Conservation (phyloP, 768 basidiomycete species). For the Lenzites betulinus region DNA sequence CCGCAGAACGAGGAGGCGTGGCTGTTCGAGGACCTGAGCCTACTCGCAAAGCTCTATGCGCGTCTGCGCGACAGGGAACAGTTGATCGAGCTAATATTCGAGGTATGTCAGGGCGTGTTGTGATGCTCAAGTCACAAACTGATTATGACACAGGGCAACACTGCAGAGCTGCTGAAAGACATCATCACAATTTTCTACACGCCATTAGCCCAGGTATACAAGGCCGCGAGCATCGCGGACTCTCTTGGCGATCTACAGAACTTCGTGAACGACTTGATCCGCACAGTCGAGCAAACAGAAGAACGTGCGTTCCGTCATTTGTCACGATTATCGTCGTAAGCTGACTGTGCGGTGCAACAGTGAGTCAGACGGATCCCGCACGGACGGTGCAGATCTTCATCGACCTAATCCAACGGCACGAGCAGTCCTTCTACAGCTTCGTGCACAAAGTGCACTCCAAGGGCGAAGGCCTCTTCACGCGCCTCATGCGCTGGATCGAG, state of each 20-base stretch:
- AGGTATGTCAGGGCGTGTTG: constrained; percentile 51
- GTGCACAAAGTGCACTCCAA: constrained; percentile 99
- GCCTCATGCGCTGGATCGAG: constrained; percentile 96
- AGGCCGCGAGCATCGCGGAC: constrained; percentile 95
- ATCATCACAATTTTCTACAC: constrained; percentile 99
- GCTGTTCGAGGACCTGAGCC: constrained; percentile 89
- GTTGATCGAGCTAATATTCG: constrained; percentile 90
- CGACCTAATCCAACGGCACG: constrained; percentile 89
- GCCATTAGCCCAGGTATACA: constrained; percentile 95
- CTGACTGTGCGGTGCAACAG: constrained; percentile 46
- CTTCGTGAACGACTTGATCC: constrained; percentile 94
- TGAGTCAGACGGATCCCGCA: constrained; percentile 80
- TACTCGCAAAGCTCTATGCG: constrained; percentile 78
- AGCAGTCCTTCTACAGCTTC: constrained; percentile 94
- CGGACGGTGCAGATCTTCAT: constrained; percentile 92
- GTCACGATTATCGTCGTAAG: no score
- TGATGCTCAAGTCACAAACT: neutral
- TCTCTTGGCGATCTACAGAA: constrained; percentile 89
- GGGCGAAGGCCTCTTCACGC: constrained; percentile 90
- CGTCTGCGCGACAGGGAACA: constrained; percentile 87
- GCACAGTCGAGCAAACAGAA: constrained; percentile 90
- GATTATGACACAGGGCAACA: constrained; percentile 66
- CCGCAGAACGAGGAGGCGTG: constrained; percentile 95
- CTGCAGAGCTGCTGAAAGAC: constrained; percentile 93
- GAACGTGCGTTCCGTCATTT: constrained; percentile 58